Base-by-base conservation (phyloP, 352 stramenopile genomes). In the Phytophthora vignae region DNA sequence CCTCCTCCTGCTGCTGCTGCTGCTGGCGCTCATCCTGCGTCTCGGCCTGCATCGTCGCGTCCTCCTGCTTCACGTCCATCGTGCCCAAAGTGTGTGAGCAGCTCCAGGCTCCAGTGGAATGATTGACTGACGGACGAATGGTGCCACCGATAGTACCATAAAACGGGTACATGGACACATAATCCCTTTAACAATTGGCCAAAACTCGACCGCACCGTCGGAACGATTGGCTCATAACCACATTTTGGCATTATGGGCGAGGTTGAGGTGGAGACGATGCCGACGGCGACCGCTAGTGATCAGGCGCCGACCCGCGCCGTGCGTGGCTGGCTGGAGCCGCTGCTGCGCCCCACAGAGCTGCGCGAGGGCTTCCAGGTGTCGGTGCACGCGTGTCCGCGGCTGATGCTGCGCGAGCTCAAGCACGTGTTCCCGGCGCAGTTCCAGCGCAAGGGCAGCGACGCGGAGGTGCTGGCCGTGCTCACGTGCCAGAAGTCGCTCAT, bases 401-500 rank as follows among this genome's bases (percentile, higher is more conserved):
- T 93, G 21, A 52, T 96, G 40, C 56, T 92, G 73, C 88, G 88
- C 33, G 90, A 96, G 60, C 78, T 96, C 44, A 82, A 90, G 77
- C 83, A 92, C 65, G 88, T 96, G 25, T 96, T 96, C 76, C 88
- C 87, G 4, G 67, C 55, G 54, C 87, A 78, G 65, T 83, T 86
- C 68, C 50, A 81, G 72, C 71, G 44, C 50, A 73, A 67, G 29
- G 71, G 67, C 42, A 67, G 29, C 40, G 82, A 69, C 61, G 33
- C 33, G 33, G 74, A 60, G 60, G 69, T 98, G 61, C 78, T 98
- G 40, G 94, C 92, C 0, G 88, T 99, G 50, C 86, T 98, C 48
- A 99, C 97, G 33, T 98, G 96, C 81, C 97, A 99, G 82, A 87
- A 87, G 50, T 91, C 97, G 50, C 82, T 90, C 53, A 90, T 98